Evolutionary conservation across 371 early-diverging fungal species (phyloP).

Genomic region (Mortierella sp.): DNA sequence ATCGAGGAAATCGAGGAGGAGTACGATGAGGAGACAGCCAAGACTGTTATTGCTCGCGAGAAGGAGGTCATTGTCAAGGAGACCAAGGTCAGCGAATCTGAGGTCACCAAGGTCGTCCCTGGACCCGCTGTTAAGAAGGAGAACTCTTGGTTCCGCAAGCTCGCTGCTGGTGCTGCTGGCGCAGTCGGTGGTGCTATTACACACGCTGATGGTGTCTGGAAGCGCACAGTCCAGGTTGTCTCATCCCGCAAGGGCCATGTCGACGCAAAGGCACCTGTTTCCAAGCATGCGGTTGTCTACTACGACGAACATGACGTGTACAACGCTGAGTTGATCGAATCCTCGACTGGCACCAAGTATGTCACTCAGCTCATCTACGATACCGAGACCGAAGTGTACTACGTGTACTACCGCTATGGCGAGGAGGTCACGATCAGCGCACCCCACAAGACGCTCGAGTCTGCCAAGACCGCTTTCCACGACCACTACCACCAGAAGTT

Average conservation of each 20-base stretch:
- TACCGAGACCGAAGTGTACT: conserved; percentile 18
- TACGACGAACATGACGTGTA: conserved; percentile 35
- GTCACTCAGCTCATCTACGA: conserved; percentile 28
- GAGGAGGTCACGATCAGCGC: conserved; percentile 19
- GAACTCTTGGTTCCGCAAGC: conserved; percentile 31
- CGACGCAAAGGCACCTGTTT: conserved; percentile 13
- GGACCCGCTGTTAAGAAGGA: conserved; percentile 30
- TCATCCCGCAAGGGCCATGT: conserved; percentile 33
- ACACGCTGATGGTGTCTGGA: conserved; percentile 25
- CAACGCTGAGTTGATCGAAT: conserved; percentile 20
- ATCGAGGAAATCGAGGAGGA: conserved; percentile 22
- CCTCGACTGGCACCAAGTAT: conserved; percentile 21
- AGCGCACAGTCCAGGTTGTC: conserved; percentile 25
- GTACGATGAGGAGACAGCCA: conserved; percentile 14
- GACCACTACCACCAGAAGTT: conserved; percentile 27
- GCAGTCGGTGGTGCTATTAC: conserved; percentile 10
- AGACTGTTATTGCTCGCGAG: conserved; percentile 9
- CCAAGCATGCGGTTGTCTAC: conserved; percentile 24
- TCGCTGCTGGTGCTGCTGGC: conserved; percentile 21
- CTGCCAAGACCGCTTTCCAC: conserved; percentile 32
- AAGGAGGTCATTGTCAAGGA: conserved; percentile 1
- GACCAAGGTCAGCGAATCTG: not conserved
- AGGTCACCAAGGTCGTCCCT: conserved; percentile 11
- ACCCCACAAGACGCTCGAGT: conserved; percentile 28
- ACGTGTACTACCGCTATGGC: conserved; percentile 29